Evolutionary conservation across 2,329 filamentous ascomycete species (phyloP).

Genomic region (Teratosphaeria nubilosa): DNA sequence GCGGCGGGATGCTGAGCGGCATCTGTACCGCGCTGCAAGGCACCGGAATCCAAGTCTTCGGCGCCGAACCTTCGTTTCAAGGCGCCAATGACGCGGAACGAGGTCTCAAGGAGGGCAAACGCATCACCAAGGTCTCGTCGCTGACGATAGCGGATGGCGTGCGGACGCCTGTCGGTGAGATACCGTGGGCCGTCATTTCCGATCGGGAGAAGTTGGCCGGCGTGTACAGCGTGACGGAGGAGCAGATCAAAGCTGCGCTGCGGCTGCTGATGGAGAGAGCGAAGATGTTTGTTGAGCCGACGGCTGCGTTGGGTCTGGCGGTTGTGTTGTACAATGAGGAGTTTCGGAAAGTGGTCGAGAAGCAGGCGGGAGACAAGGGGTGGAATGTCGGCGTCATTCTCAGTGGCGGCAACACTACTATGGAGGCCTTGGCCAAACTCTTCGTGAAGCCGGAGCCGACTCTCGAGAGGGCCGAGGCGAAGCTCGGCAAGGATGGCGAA

Average conservation of each 20-base stretch:
- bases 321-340: conserved; percentile 77
- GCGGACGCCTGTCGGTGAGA: conserved; percentile 66
- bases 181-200: conserved; percentile 70
- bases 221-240: conserved; percentile 67
- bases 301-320: conserved; percentile 72
- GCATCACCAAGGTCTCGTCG: conserved; percentile 59
- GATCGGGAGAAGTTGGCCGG: conserved; percentile 58
- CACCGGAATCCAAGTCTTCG: conserved; percentile 68
- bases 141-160: conserved; percentile 84
- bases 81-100: conserved; percentile 75
- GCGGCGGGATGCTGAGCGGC: conserved; percentile 79
- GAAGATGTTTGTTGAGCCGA: conserved; percentile 87
- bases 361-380: conserved; percentile 58
- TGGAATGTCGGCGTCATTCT: conserved; percentile 61
- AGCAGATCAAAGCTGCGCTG: conserved; percentile 70
- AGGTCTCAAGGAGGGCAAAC: conserved; percentile 53
- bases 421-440: conserved; percentile 49
- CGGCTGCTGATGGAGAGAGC: conserved; percentile 71
- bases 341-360: conserved; percentile 60
- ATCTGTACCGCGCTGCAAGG: conserved; percentile 65
- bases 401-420: conserved; percentile 55
- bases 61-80: conserved; percentile 72
- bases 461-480: conserved; percentile 31
- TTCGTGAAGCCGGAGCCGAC: conserved; percentile 29
- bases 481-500: conserved; percentile 31